Evolutionary conservation across 371 early-diverging fungal species (phyloP).

Genomic region (Encephalitozoon intestinalis): DNA sequence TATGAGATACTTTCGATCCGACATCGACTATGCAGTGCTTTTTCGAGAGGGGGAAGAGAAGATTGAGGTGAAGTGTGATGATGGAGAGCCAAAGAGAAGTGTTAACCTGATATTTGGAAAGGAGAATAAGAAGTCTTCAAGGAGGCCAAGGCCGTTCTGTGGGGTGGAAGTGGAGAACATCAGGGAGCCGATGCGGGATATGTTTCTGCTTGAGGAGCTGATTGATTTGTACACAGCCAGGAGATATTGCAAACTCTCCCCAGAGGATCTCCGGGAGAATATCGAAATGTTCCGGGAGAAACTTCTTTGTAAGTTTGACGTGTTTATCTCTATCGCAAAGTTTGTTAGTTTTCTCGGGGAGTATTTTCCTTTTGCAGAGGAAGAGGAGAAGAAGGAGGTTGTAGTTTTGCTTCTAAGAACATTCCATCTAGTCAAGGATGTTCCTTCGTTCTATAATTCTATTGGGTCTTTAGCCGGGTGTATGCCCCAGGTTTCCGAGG

Average conservation of each 20-base stretch:
- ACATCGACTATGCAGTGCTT: slow-evolving; percentile 1
- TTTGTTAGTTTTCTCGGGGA: not conserved
- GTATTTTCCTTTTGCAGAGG: not conserved
- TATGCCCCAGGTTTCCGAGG: not conserved
- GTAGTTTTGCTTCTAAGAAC: not conserved
- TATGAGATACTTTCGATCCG: not conserved
- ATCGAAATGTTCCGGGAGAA: not conserved
- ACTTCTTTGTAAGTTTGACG: not conserved
- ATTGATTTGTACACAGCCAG: not conserved
- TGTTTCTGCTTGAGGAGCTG: not conserved
- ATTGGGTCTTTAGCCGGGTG: not conserved
- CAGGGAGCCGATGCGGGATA: not conserved
- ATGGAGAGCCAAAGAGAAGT: not conserved
- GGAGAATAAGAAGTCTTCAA: slow-evolving; percentile 7
- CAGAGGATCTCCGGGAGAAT: not conserved
- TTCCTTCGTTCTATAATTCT: not conserved
- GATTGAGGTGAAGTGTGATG: slow-evolving; percentile 6
- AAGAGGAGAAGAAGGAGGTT: not conserved
- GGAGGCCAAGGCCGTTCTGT: not conserved
- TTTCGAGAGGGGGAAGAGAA: not conserved
- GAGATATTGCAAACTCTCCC: not conserved
- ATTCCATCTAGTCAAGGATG: not conserved
- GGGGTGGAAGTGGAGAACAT: not conserved
- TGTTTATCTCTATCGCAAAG: not conserved
- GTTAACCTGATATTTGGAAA: slow-evolving; percentile 20